Percentiles rank a stretch among this genome's conserved stretches.
Conservation (phyloP, 176 grass and related monocot genomes). For the Eremochloa ophiuroides region DNA sequence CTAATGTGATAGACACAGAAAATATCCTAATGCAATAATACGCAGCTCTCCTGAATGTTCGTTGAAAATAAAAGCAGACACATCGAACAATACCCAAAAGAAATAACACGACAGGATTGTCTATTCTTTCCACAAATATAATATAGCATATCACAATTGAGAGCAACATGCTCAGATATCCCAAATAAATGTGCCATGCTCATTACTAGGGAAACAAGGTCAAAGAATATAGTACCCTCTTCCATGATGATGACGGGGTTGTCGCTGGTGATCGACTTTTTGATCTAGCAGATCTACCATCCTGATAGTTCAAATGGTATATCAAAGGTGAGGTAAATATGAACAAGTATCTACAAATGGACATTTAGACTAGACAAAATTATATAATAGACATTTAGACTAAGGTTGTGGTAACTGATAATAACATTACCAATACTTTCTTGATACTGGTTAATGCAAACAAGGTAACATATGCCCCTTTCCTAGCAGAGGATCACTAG, state of each 20-base stretch:
- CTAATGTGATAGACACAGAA: not conserved
- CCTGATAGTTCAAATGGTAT: constrained; percentile 23
- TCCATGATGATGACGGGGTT: constrained; percentile 54
- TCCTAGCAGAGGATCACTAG: not conserved
- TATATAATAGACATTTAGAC: not conserved
- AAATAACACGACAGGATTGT: not conserved
- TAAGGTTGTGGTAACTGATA: not conserved
- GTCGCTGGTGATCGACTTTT: constrained; percentile 59
- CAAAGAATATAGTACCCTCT: constrained; percentile 44
- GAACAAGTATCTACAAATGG: constrained; percentile 12
- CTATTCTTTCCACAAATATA: not conserved
- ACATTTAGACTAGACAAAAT: not conserved
- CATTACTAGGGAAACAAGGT: not conserved
- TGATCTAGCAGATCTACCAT: constrained; percentile 56
- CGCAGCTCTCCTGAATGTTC: not conserved
- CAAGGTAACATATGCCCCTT: not conserved
- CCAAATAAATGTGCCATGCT: not conserved
- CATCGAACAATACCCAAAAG: not conserved
- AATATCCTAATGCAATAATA: no score
- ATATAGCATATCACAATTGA: not conserved
- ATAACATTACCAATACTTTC: constrained; percentile 3
- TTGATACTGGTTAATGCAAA: not conserved
- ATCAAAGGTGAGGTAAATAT: constrained; percentile 6
- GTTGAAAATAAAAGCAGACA: not conserved
- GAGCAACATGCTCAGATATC: not conserved